Evolutionary conservation across 2,329 filamentous ascomycete species (phyloP).

Genomic region (Ophiostoma angusticollis): DNA sequence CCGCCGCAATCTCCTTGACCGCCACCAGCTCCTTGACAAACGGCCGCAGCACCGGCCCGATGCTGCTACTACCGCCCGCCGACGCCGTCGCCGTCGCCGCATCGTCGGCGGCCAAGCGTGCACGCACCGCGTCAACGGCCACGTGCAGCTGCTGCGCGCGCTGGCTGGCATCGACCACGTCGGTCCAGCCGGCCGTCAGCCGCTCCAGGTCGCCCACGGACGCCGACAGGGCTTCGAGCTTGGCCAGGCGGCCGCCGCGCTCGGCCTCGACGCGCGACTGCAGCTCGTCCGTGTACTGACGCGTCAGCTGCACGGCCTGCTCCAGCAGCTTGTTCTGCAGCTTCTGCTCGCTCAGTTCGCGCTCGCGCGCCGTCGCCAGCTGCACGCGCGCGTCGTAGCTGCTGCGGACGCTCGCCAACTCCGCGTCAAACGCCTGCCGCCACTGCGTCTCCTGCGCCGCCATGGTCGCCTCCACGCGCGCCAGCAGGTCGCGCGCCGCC

Average conservation of each 20-base stretch:
- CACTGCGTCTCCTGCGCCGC: constrained; percentile 67
- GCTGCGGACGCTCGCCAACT: constrained; percentile 66
- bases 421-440: constrained; percentile 74
- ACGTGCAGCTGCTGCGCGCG: constrained; percentile 94
- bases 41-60: constrained; percentile 52
- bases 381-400: constrained; percentile 71
- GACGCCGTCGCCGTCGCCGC: background rate
- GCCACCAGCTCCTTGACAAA: constrained; percentile 90
- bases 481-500: constrained; percentile 76
- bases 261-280: constrained; percentile 75
- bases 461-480: constrained; percentile 76
- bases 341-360: constrained; percentile 69
- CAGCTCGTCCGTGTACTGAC: constrained; percentile 67
- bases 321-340: constrained; percentile 76
- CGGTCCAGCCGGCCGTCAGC: constrained; percentile 80
- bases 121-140: constrained; percentile 82
- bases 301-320: constrained; percentile 81
- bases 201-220: constrained; percentile 75
- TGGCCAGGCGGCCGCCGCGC: constrained; percentile 73
- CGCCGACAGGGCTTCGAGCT: constrained; percentile 65
- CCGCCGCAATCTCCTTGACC: constrained; percentile 77
- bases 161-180: constrained; percentile 78
- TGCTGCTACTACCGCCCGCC: background rate
- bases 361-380: constrained; percentile 65
- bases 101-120: constrained; percentile 31